Conservation (phyloP, 768 basidiomycete species). For the Russula earlei region DNA sequence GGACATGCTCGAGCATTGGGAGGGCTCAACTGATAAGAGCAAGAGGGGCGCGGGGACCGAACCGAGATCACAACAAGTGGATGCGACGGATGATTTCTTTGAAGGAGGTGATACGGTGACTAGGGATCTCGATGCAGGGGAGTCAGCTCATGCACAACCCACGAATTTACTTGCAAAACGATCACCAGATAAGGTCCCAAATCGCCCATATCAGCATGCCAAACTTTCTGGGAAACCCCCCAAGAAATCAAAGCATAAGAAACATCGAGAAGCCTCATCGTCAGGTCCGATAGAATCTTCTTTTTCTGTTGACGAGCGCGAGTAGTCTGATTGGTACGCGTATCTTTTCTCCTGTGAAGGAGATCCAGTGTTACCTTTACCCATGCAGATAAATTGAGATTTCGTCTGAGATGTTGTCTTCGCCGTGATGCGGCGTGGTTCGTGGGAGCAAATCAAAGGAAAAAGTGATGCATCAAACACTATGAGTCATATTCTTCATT, state of each 20-base stretch:
- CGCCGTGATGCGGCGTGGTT: too few species aligned
- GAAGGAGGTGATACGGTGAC: constrained; percentile 22
- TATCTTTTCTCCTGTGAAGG: too few species aligned
- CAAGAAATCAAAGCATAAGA: not conserved
- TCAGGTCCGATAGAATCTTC: too few species aligned
- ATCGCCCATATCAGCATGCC: not conserved
- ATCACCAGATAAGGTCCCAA: not conserved
- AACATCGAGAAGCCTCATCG: too few species aligned
- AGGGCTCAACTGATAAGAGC: not conserved
- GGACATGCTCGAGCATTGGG: not conserved
- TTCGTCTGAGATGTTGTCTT: too few species aligned
- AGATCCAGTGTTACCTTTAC: too few species aligned
- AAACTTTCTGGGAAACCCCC: not conserved
- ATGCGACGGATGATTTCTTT: constrained; percentile 27
- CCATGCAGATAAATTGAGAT: too few species aligned
- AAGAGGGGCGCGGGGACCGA: not conserved
- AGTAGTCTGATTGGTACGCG: too few species aligned
- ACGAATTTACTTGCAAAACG: not conserved
- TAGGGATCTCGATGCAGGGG: not conserved
- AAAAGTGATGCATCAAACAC: too few species aligned
- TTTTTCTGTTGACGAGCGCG: too few species aligned
- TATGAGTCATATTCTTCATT: too few species aligned
- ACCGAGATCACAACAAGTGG: constrained; percentile 5
- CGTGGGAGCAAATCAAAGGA: too few species aligned
- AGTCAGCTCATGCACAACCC: not conserved